Conservation (phyloP, 2,329 filamentous ascomycete genomes). For the Rhinocladiella similis region DNA sequence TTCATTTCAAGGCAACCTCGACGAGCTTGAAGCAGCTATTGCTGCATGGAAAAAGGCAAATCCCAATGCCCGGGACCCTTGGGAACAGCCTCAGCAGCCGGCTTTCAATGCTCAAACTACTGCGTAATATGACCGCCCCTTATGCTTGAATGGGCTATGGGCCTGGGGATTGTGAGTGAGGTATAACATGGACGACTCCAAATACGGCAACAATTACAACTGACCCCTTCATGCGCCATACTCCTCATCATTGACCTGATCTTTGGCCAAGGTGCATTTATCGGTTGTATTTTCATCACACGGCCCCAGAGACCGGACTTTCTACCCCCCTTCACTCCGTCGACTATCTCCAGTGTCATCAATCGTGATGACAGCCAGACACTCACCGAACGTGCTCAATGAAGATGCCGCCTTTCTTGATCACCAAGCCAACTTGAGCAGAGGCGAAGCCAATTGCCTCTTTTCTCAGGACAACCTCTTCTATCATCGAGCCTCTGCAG, state of each 20-base stretch:
- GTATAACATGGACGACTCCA: neutral
- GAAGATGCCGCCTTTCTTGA: constrained; percentile 10
- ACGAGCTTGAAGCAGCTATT: constrained; percentile 43
- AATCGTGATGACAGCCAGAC: constrained; percentile 7
- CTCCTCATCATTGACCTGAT: neutral
- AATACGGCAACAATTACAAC: neutral
- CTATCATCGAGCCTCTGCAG: no score
- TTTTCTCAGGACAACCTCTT: neutral
- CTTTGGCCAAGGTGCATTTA: no score
- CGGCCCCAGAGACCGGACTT: neutral
- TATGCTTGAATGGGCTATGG: neutral
- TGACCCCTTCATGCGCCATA: neutral
- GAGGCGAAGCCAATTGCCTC: constrained; percentile 2
- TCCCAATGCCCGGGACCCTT: constrained; percentile 22
- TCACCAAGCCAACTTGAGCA: constrained; percentile 6
- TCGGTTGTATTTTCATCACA: no score
- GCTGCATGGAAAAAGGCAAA: constrained; percentile 45
- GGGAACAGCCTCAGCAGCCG: constrained; percentile 16
- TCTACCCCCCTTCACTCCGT: neutral
- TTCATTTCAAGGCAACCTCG: constrained; percentile 48
- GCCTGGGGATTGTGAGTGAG: neutral
- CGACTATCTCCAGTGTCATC: neutral
- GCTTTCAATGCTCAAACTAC: neutral
- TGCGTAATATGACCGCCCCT: neutral
- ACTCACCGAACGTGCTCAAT: neutral